Percentiles rank a stretch among this genome's conserved stretches.
Evolutionary conservation across 345 rosid genomes (phyloP).

Genomic region (Ricinus communis): DNA sequence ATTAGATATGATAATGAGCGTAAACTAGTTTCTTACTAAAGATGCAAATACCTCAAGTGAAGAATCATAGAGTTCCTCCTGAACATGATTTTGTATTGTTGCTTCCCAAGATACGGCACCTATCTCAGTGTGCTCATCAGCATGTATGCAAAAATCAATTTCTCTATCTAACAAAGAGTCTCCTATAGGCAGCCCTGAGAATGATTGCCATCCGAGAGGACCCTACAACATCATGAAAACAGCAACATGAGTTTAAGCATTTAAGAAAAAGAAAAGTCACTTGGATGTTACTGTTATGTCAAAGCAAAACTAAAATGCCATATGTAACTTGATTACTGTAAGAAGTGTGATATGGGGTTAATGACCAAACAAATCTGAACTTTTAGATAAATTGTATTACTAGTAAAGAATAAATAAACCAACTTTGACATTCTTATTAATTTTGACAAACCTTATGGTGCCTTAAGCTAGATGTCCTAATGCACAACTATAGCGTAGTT

Average conservation of each 20-base stretch:
- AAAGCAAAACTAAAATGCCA: background rate
- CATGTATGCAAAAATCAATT: conserved; percentile 60
- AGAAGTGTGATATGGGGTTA: background rate
- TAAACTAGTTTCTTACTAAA: background rate
- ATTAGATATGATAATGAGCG: background rate
- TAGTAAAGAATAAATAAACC: background rate
- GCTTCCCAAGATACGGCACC: conserved; percentile 92
- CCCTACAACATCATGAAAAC: conserved; percentile 55
- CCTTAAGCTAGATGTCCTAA: background rate
- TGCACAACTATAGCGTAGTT: background rate
- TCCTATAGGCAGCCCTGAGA: conserved; percentile 70
- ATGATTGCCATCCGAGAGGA: conserved; percentile 91
- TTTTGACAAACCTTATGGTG: background rate
- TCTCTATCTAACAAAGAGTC: conserved; percentile 66
- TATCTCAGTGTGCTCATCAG: conserved; percentile 61
- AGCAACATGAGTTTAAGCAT: conserved; percentile 5
- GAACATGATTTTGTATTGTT: conserved; percentile 78
- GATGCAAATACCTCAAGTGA: conserved; percentile 54
- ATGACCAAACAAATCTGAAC: background rate
- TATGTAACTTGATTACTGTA: background rate
- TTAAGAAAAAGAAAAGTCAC: conserved; percentile 2
- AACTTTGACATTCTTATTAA: background rate
- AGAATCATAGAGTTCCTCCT: conserved; percentile 82
- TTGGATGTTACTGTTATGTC: background rate
- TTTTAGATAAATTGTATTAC: background rate